Evolutionary conservation across 2,329 filamentous ascomycete species (phyloP).

Genomic region (Didymella glomerata): DNA sequence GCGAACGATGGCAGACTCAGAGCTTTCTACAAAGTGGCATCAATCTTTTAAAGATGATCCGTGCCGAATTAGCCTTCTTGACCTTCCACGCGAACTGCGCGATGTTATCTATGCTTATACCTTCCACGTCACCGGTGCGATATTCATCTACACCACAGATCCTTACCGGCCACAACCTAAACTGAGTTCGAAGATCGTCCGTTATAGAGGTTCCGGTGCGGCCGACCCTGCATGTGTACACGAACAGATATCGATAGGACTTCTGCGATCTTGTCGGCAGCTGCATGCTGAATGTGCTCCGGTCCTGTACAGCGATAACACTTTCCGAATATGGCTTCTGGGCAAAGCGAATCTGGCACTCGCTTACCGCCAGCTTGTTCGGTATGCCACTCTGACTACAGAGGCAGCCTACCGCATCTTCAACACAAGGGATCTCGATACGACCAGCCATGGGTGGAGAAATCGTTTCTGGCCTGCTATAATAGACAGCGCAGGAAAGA

Average conservation of each 20-base stretch:
- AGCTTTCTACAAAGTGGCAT: conserved; percentile 27
- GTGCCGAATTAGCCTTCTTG: conserved; percentile 34
- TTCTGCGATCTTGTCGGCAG: conserved; percentile 53
- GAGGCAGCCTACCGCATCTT: conserved; percentile 37
- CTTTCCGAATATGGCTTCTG: conserved; percentile 49
- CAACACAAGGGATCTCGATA: conserved; percentile 30
- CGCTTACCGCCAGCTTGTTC: conserved; percentile 31
- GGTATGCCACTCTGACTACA: conserved; percentile 32
- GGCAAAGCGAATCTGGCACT: conserved; percentile 20
- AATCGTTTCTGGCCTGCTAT: conserved; percentile 42
- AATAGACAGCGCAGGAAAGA: conserved; percentile 23
- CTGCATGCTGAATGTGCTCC: conserved; percentile 54
- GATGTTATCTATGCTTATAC: conserved; percentile 38
- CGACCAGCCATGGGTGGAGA: conserved; percentile 41
- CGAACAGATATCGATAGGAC: conserved; percentile 28
- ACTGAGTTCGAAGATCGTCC: conserved; percentile 31
- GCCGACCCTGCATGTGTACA: conserved; percentile 32
- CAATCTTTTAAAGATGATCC: conserved; percentile 31
- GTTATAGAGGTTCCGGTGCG: conserved; percentile 35
- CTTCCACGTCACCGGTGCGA: conserved; percentile 36
- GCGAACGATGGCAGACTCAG: background rate
- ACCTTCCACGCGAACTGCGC: conserved; percentile 45
- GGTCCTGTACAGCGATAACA: conserved; percentile 59
- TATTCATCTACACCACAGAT: conserved; percentile 40
- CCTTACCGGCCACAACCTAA: conserved; percentile 21